These are phyloP conservation scores for Trichoderma cornu-damae DNA, from an alignment of 2,329 filamentous ascomycete genomes.

Conservation along the genomic window DNA sequence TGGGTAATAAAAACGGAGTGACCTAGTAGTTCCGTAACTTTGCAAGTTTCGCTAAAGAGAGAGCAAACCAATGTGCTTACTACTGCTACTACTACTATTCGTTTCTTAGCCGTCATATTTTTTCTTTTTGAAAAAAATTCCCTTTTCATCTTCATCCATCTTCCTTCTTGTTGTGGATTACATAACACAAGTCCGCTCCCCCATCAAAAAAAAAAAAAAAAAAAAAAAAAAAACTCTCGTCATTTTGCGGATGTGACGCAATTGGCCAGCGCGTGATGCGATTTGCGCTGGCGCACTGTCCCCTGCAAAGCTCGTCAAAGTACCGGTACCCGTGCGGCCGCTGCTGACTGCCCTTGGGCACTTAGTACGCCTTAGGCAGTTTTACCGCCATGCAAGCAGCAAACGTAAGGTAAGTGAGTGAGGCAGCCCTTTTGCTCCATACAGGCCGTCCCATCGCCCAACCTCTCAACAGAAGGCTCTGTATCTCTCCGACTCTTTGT, in stretches of 20 bases:
- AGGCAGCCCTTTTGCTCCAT: neutral
- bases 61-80: too few relatives aligned
- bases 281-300: constrained; percentile 16
- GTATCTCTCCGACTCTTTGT: neutral
- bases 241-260: constrained; percentile 15
- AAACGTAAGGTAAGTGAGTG: too few relatives aligned
- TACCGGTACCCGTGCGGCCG: constrained; percentile 1
- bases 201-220: too few relatives aligned
- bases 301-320: neutral
- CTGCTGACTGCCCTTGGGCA: constrained; percentile 13
- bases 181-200: constrained; percentile 5
- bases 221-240: too few relatives aligned
- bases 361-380: too few relatives aligned
- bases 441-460: constrained; percentile 14
- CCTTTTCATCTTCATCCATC: neutral
- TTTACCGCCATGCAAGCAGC: constrained; percentile 15
- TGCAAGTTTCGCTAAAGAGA: too few relatives aligned
- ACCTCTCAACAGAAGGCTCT: constrained; percentile 16
- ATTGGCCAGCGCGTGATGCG: constrained; percentile 17
- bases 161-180: neutral
- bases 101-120: too few relatives aligned
- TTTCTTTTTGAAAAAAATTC: too few relatives aligned
- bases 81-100: too few relatives aligned
- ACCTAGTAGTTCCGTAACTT: too few relatives aligned
- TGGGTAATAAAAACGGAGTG: too few relatives aligned